Conservation (phyloP, 1,139 yeast species). For the Debaryomyces fabryi region DNA sequence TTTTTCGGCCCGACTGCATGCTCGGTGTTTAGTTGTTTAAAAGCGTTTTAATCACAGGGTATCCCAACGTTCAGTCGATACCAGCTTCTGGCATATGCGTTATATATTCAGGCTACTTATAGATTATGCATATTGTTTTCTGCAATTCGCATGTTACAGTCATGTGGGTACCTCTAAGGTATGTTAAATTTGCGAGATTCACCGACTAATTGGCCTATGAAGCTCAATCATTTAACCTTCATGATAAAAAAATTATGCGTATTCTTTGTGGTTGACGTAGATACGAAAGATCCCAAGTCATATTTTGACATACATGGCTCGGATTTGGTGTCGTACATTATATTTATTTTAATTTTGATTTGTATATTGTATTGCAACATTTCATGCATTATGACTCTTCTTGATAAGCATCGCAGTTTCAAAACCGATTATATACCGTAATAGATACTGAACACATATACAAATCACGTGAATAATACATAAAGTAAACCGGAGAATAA, state of each 20-base stretch:
- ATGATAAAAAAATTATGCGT: not conserved
- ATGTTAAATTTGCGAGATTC: not conserved
- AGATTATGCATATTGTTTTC: not conserved
- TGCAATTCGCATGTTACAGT: not conserved
- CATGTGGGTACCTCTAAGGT: not conserved
- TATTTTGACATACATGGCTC: not conserved
- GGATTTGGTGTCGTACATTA: not conserved
- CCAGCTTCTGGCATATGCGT: not conserved
- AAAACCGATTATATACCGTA: not conserved
- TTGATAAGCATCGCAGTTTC: not conserved
- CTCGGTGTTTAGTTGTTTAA: not conserved
- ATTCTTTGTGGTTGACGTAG: not conserved
- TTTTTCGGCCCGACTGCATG: not conserved
- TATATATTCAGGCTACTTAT: not conserved
- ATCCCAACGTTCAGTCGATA: not conserved
- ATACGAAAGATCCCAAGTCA: not conserved
- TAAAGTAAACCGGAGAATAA: not conserved
- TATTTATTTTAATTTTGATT: not conserved
- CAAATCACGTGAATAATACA: not conserved
- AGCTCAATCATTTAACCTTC: no score
- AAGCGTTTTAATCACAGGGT: not conserved
- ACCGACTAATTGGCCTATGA: not conserved
- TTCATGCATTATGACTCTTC: not conserved
- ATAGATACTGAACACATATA: not conserved
- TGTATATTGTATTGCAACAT: not conserved